Evolutionary conservation across 2,329 filamentous ascomycete species (phyloP).

Genomic region (Lachnum nothofagi): DNA sequence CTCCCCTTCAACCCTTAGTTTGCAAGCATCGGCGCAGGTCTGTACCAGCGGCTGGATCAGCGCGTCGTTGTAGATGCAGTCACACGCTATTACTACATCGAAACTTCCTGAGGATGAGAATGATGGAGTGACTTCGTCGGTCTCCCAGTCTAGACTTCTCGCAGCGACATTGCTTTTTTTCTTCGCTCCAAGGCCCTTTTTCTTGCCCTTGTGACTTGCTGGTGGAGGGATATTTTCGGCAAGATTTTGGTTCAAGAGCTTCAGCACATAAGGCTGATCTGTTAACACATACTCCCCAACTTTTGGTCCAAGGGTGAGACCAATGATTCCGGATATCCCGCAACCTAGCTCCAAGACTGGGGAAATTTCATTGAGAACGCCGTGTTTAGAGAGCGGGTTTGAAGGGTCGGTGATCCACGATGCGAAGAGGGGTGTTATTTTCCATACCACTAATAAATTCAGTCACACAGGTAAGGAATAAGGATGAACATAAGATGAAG

Average conservation of each 20-base stretch:
- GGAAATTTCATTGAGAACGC: constrained; percentile 50
- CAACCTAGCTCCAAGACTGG: constrained; percentile 78
- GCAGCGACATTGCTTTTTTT: constrained; percentile 46
- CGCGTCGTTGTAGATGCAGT: constrained; percentile 92
- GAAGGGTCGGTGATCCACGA: constrained; percentile 64
- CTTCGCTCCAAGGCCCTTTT: constrained; percentile 23
- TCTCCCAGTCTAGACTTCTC: constrained; percentile 77
- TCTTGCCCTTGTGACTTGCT: constrained; percentile 16
- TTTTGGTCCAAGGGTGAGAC: constrained; percentile 58
- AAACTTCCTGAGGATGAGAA: constrained; percentile 43
- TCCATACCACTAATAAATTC: constrained; percentile 69
- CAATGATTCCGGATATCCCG: constrained; percentile 77
- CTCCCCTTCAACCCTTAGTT: constrained; percentile 40
- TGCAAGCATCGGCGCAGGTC: constrained; percentile 71
- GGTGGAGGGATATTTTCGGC: constrained; percentile 49
- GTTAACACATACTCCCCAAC: constrained; percentile 68
- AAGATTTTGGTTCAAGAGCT: constrained; percentile 72
- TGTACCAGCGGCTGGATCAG: constrained; percentile 77
- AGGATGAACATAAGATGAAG: too few species aligned
- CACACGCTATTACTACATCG: constrained; percentile 75
- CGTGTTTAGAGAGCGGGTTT: constrained; percentile 58
- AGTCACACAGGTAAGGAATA: constrained; percentile 8
- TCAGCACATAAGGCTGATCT: constrained; percentile 81
- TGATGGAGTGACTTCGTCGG: constrained; percentile 46
- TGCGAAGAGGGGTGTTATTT: constrained; percentile 77